Conservation (phyloP, 75 land plant genomes). For the Pseudotsuga menziesii region DNA sequence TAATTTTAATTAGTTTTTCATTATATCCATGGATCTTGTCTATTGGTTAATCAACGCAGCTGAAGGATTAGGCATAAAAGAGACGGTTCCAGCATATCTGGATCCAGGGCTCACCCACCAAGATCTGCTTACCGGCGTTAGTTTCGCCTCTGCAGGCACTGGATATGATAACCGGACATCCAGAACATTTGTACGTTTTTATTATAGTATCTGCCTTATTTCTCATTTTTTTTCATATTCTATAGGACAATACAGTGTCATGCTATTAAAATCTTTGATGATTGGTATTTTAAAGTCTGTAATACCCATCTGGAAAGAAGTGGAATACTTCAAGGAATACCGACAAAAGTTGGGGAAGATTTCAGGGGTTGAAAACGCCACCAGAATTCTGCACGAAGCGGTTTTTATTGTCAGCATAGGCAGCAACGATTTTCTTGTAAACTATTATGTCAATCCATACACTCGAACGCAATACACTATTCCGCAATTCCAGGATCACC, state of each 20-base stretch:
- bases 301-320: slow-evolving; percentile 25
- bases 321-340: slow-evolving; percentile 41
- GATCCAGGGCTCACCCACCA: slow-evolving; percentile 25
- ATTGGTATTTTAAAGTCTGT: slow-evolving; percentile 20
- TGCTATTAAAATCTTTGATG: not conserved
- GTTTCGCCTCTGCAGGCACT: slow-evolving; percentile 63
- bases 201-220: not conserved
- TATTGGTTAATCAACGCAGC: not conserved
- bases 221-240: not conserved
- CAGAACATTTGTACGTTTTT: slow-evolving; percentile 28
- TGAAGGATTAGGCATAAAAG: slow-evolving; percentile 22
- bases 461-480: slow-evolving; percentile 17
- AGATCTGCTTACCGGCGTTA: slow-evolving; percentile 46
- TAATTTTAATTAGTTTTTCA: too few species aligned
- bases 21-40: too few species aligned
- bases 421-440: slow-evolving; percentile 41
- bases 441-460: slow-evolving; percentile 24
- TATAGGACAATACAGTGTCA: not conserved
- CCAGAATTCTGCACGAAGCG: slow-evolving; percentile 12
- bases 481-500: slow-evolving; percentile 25
- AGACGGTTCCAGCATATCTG: slow-evolving; percentile 45
- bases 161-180: slow-evolving; percentile 49
- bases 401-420: slow-evolving; percentile 36
- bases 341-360: slow-evolving; percentile 3
- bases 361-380: slow-evolving; percentile 23